Percentiles rank a stretch among this genome's conserved stretches.
phyloP scores from a whole-genome alignment of 345 rosid genomes.

The Gossypium rotundifolium region DNA sequence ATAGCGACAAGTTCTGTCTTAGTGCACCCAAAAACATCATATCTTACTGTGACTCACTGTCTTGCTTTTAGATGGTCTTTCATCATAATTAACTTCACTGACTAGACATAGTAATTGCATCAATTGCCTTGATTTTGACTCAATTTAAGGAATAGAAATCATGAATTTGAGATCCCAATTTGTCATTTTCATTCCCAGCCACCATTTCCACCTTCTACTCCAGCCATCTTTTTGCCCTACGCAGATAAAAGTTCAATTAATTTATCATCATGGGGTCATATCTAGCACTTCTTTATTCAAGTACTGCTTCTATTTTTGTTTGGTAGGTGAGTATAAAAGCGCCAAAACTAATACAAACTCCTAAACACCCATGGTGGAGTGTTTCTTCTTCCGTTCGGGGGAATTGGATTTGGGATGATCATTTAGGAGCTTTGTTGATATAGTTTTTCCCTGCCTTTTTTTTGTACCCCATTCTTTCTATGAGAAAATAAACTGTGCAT shows the following conservation, averaged over 20 bases:
- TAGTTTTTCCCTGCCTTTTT: not conserved
- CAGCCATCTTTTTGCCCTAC: slow-evolving; percentile 16
- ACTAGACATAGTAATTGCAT: not conserved
- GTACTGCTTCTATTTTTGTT: not conserved
- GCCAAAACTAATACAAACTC: not conserved
- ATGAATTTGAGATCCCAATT: slow-evolving; percentile 26
- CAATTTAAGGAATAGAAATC: slow-evolving; percentile 17
- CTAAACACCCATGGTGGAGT: not conserved
- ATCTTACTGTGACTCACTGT: not conserved
- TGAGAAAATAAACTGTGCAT: no score
- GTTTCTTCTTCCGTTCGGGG: slow-evolving; percentile 13
- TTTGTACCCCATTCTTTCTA: no score
- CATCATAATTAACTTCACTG: not conserved
- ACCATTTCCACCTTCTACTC: slow-evolving; percentile 24
- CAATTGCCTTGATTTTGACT: slow-evolving; percentile 18
- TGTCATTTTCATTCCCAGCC: slow-evolving; percentile 19
- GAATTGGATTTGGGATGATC: not conserved
- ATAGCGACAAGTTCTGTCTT: not conserved
- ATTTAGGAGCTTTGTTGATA: not conserved
- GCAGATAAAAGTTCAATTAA: slow-evolving; percentile 10
- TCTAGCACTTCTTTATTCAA: slow-evolving; percentile 19
- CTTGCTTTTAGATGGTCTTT: not conserved
- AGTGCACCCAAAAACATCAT: not conserved
- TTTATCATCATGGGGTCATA: slow-evolving; percentile 25
- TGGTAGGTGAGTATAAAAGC: slow-evolving; percentile 16